These are phyloP conservation scores for Pyricularia grisea DNA, from an alignment of 2,329 filamentous ascomycete species.

Conservation along the genomic window DNA sequence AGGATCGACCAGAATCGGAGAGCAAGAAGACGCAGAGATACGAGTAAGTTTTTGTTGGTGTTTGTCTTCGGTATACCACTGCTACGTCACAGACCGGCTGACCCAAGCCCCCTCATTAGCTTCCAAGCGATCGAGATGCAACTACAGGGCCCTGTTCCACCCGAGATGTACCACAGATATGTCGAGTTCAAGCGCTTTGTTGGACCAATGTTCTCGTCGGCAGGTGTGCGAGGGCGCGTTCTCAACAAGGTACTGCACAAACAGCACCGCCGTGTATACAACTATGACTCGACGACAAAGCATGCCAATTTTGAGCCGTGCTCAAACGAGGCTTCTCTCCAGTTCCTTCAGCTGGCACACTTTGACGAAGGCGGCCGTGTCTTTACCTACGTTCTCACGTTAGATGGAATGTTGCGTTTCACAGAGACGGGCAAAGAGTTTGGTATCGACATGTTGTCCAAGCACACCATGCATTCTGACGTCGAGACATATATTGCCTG, in stretches of 20 bases:
- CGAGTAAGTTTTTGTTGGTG: constrained; percentile 47
- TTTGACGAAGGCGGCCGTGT: constrained; percentile 78
- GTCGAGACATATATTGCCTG: constrained; percentile 87
- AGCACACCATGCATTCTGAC: constrained; percentile 95
- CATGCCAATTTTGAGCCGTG: constrained; percentile 60
- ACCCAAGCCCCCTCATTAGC: constrained; percentile 29
- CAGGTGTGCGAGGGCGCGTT: constrained; percentile 68
- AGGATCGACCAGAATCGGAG: constrained; percentile 19
- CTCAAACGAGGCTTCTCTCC: constrained; percentile 59
- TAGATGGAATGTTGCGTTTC: constrained; percentile 81
- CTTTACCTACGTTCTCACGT: constrained; percentile 85
- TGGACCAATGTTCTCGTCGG: constrained; percentile 74
- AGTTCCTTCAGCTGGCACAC: constrained; percentile 80
- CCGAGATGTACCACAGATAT: constrained; percentile 77
- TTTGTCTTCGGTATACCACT: neutral
- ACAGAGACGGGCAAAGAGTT: constrained; percentile 96
- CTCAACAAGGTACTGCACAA: constrained; percentile 82
- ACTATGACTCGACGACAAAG: constrained; percentile 69
- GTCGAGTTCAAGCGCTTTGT: constrained; percentile 91
- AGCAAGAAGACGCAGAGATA: constrained; percentile 50
- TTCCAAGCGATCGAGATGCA: constrained; percentile 94
- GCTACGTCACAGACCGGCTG: neutral
- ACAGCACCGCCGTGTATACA: constrained; percentile 83
- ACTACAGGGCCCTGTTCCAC: constrained; percentile 71
- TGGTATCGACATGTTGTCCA: constrained; percentile 83